phyloP scores from a whole-genome alignment of 2,329 filamentous ascomycete species.

The Cryoendolithus antarcticus region DNA sequence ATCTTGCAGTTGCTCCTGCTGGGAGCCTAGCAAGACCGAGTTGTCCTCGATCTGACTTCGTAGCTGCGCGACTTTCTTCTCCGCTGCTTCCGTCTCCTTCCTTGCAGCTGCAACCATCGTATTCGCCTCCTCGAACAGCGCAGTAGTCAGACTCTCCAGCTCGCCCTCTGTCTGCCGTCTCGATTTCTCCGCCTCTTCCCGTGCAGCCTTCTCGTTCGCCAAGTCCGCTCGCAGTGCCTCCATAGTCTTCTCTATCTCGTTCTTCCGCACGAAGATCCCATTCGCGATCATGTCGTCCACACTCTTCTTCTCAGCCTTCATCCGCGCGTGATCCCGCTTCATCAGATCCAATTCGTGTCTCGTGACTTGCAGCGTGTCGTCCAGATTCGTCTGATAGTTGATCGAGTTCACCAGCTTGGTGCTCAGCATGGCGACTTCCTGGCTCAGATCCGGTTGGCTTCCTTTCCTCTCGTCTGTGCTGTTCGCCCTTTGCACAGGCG shows the following conservation, averaged over 20 bases:
- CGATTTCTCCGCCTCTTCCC: slow-evolving; percentile 40
- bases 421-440: slow-evolving; percentile 79
- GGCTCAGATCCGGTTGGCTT: slow-evolving; percentile 48
- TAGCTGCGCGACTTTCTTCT: slow-evolving; percentile 71
- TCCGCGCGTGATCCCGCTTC: slow-evolving; percentile 50
- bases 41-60: slow-evolving; percentile 76
- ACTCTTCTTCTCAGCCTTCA: slow-evolving; percentile 59
- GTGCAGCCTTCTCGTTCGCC: slow-evolving; percentile 28
- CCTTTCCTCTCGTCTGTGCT: slow-evolving; percentile 27
- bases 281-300: slow-evolving; percentile 57
- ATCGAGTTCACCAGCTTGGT: slow-evolving; percentile 96
- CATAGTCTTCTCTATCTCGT: slow-evolving; percentile 51
- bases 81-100: slow-evolving; percentile 67
- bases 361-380: slow-evolving; percentile 73
- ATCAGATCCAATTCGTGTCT: slow-evolving; percentile 71
- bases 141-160: slow-evolving; percentile 77
- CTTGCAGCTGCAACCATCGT: slow-evolving; percentile 92
- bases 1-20: slow-evolving; percentile 85
- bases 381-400: slow-evolving; percentile 85
- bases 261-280: slow-evolving; percentile 64
- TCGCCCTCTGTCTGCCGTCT: slow-evolving; percentile 88
- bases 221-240: slow-evolving; percentile 29
- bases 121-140: slow-evolving; percentile 96
- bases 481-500: slow-evolving; percentile 15
- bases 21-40: slow-evolving; percentile 70